A percentile compares a stretch with the other conserved stretches of the same genome.
phyloP scores from a whole-genome alignment of 148 eudicot genomes.

The Silene latifolia region DNA sequence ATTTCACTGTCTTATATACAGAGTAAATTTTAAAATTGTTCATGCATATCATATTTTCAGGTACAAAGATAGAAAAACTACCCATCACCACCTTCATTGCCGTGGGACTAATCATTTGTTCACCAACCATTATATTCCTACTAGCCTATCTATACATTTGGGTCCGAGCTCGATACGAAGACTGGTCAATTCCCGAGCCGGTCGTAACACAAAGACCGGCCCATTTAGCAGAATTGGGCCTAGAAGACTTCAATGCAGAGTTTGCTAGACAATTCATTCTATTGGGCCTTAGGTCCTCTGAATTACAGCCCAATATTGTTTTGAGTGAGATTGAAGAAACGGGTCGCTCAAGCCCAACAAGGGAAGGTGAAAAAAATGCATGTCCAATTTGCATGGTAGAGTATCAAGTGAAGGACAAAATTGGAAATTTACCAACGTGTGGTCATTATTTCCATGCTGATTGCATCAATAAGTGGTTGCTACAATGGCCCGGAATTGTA shows the following conservation, averaged over 20 bases:
- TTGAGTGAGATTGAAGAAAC: constrained; percentile 20
- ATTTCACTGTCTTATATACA: no score
- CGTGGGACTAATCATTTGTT: constrained; percentile 17
- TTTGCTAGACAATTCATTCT: constrained; percentile 20
- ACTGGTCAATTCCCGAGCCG: not conserved
- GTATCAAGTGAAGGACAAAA: constrained; percentile 21
- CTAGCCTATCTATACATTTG: constrained; percentile 12
- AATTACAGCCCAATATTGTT: constrained; percentile 11
- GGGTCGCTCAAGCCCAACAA: constrained; percentile 18
- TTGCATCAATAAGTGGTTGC: constrained; percentile 28
- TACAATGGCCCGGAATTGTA: constrained; percentile 15
- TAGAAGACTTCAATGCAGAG: constrained; percentile 20
- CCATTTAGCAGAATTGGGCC: constrained; percentile 18
- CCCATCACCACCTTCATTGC: constrained; percentile 16
- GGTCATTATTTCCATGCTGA: constrained; percentile 28
- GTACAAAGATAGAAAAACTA: constrained; percentile 11
- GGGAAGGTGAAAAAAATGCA: constrained; percentile 10
- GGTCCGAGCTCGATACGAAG: constrained; percentile 8
- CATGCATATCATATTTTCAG: constrained; percentile 5
- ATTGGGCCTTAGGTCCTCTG: constrained; percentile 13
- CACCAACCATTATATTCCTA: constrained; percentile 20
- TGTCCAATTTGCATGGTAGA: constrained; percentile 34
- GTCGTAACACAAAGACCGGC: not conserved
- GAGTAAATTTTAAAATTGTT: no score
- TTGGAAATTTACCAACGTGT: constrained; percentile 27